Evolutionary conservation across 2,329 filamentous ascomycete species (phyloP).

Genomic region (Seiridium unicorne): DNA sequence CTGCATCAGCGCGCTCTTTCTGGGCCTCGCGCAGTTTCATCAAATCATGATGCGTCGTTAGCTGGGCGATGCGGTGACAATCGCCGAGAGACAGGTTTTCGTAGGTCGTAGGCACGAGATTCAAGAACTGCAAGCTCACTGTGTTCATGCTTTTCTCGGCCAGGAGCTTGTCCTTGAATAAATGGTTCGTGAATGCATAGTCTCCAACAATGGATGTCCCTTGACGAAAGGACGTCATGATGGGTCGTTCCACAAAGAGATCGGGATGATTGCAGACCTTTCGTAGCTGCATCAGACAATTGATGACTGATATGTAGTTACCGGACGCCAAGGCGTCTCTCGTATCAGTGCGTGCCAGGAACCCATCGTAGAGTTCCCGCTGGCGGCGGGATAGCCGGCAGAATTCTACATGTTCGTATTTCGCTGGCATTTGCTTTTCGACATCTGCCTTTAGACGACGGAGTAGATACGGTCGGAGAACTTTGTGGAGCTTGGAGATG

Average conservation of each 20-base stretch:
- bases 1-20: constrained; percentile 57
- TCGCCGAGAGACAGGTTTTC: constrained; percentile 60
- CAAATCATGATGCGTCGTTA: constrained; percentile 69
- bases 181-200: constrained; percentile 70
- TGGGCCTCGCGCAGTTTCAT: constrained; percentile 73
- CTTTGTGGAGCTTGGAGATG: constrained; percentile 90
- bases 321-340: constrained; percentile 85
- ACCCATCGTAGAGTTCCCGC: constrained; percentile 93
- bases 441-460: constrained; percentile 93
- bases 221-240: constrained; percentile 97
- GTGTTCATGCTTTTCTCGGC: constrained; percentile 58
- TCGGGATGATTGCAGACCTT: constrained; percentile 99
- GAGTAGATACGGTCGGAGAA: constrained; percentile 87
- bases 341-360: constrained; percentile 86
- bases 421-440: constrained; percentile 98
- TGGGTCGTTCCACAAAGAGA: constrained; percentile 91
- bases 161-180: constrained; percentile 67
- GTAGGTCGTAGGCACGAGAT: constrained; percentile 70
- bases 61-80: constrained; percentile 57
- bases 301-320: constrained; percentile 97
- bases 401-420: constrained; percentile 96
- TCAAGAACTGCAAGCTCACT: constrained; percentile 75
- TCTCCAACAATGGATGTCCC: constrained; percentile 71
- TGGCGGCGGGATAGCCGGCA: constrained; percentile 95
- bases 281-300: constrained; percentile 93